A percentile compares a stretch with the other conserved stretches of the same genome.
phyloP scores from a whole-genome alignment of 345 rosid genomes.

The Mangifera indica region DNA sequence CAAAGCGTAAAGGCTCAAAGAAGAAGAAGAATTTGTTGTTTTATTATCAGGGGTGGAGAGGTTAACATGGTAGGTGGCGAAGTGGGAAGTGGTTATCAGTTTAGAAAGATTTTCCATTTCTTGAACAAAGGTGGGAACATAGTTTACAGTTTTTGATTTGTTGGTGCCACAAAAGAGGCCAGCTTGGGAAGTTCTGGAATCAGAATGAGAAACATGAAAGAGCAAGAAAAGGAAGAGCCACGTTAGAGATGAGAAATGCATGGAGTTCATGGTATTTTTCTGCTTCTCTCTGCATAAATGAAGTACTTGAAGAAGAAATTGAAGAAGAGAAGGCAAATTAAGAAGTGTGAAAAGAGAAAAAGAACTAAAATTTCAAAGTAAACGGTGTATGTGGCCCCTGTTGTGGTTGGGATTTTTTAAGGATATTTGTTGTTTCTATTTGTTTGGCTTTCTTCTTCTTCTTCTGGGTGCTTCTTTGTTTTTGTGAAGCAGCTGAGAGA shows the following conservation, averaged over 20 bases:
- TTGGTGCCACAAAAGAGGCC: conserved; percentile 41
- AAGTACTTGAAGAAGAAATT: not conserved
- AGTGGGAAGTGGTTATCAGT: conserved; percentile 27
- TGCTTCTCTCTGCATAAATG: not conserved
- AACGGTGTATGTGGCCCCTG: too few relatives aligned
- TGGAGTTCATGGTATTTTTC: not conserved
- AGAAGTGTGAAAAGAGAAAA: not conserved
- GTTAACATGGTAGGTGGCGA: conserved; percentile 33
- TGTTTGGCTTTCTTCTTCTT: not conserved
- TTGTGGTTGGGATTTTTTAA: too few relatives aligned
- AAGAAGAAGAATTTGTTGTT: too few relatives aligned
- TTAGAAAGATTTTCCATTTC: conserved; percentile 43
- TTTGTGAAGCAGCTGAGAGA: not conserved
- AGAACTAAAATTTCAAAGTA: too few relatives aligned
- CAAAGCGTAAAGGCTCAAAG: conserved; percentile 31
- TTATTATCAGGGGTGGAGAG: not conserved
- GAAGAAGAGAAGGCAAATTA: not conserved
- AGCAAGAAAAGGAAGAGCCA: conserved; percentile 16
- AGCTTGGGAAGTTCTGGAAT: conserved; percentile 43
- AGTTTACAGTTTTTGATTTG: not conserved
- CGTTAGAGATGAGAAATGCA: conserved; percentile 10
- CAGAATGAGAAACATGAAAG: conserved; percentile 17
- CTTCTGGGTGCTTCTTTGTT: not conserved
- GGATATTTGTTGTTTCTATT: not conserved
- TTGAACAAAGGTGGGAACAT: conserved; percentile 43